Evolutionary conservation across 441 rosid genomes (phyloP).

Genomic region (Kokia cookei): DNA sequence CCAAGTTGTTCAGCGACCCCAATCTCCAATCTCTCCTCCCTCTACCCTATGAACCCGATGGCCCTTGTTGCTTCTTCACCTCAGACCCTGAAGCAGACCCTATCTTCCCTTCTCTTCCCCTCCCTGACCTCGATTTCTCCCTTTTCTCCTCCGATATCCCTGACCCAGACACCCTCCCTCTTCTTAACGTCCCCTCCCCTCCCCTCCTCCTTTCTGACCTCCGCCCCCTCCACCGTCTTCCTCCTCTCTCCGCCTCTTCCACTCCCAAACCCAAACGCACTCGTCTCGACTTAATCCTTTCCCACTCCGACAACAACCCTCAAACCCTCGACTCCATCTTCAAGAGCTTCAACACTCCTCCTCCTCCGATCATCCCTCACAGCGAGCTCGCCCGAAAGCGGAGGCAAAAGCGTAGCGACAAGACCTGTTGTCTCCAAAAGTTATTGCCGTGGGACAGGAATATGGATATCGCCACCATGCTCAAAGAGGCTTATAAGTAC

Average conservation of each 20-base stretch:
- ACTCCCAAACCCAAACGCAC: neutral
- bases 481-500: constrained; percentile 49
- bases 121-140: neutral
- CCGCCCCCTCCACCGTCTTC: constrained; percentile 3
- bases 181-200: constrained; percentile 20
- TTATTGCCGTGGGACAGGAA: constrained; percentile 47
- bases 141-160: constrained; percentile 7
- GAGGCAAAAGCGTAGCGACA: constrained; percentile 31
- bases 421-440: constrained; percentile 36
- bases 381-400: constrained; percentile 2
- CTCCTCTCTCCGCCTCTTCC: neutral
- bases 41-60: neutral
- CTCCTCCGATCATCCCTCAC: neutral
- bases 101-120: neutral
- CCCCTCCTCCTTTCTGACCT: neutral
- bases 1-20: neutral
- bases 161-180: neutral
- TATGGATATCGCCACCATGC: constrained; percentile 36
- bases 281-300: constrained; percentile 1
- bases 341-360: neutral
- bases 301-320: neutral
- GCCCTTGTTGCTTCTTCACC: neutral
- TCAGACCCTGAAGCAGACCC: neutral
- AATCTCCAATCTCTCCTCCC: constrained; percentile 15
- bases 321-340: constrained; percentile 5